Conservation (phyloP, 352 stramenopile genomes). For the Elongisporangium prolatum region DNA sequence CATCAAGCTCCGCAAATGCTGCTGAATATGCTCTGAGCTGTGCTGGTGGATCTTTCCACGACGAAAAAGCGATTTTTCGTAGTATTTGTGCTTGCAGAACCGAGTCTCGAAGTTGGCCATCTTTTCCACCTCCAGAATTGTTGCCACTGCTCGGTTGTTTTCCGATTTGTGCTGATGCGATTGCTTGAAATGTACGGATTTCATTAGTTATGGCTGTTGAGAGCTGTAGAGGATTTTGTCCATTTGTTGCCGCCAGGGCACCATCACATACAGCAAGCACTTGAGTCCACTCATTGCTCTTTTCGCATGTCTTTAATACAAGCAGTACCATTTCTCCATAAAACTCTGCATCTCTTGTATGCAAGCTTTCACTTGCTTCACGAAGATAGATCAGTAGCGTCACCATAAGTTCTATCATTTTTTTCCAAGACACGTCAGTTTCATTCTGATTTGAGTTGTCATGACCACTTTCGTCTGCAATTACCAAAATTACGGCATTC, state of each 20-base stretch:
- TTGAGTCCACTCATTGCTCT: constrained; percentile 34
- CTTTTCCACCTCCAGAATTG: constrained; percentile 9
- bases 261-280: constrained; percentile 31
- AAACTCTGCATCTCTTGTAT: constrained; percentile 10
- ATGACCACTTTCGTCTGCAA: constrained; percentile 14
- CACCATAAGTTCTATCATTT: constrained; percentile 16
- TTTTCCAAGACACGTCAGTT: constrained; percentile 16
- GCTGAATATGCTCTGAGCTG: constrained; percentile 54
- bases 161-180: constrained; percentile 53
- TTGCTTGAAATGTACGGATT: constrained; percentile 43
- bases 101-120: constrained; percentile 10
- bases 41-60: constrained; percentile 41
- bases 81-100: constrained; percentile 57
- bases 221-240: neutral
- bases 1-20: constrained; percentile 57
- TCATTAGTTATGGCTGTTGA: constrained; percentile 16
- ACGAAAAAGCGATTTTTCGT: constrained; percentile 62
- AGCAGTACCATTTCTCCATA: constrained; percentile 59
- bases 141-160: constrained; percentile 10
- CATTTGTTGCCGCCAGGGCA: constrained; percentile 10
- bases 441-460: constrained; percentile 11
- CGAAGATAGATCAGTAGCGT: constrained; percentile 19
- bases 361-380: constrained; percentile 9
- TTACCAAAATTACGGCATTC: constrained; percentile 57
- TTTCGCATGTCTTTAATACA: constrained; percentile 47